phyloP scores from a whole-genome alignment of 768 basidiomycete species.

The Inosperma sp. region DNA sequence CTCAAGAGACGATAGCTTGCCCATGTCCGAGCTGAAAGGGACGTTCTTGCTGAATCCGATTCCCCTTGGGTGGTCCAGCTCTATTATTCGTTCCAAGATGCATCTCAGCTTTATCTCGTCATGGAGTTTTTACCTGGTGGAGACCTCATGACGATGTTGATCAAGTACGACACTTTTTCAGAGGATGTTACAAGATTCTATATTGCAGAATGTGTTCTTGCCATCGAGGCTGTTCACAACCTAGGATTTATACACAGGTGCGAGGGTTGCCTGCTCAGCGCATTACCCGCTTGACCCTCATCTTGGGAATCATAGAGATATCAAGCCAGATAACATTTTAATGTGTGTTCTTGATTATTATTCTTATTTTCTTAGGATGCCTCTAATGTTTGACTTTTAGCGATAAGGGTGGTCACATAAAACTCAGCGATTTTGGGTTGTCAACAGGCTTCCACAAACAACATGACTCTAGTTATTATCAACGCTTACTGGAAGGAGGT shows the following conservation, averaged over 20 bases:
- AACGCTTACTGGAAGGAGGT: slow-evolving; percentile 73
- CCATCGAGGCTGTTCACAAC: slow-evolving; percentile 96
- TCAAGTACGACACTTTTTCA: slow-evolving; percentile 98
- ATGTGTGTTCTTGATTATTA: slow-evolving; percentile 37
- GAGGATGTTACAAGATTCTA: slow-evolving; percentile 98
- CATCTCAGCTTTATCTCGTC: slow-evolving; percentile 87
- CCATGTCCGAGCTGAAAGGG: slow-evolving; percentile 96
- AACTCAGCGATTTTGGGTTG: slow-evolving; percentile 96
- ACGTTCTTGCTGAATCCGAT: slow-evolving; percentile 93
- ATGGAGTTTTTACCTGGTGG: slow-evolving; percentile 99
- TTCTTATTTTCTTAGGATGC: background rate
- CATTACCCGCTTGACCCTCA: background rate
- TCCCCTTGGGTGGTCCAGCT: slow-evolving; percentile 96
- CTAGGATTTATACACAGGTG: slow-evolving; percentile 97
- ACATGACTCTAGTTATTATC: slow-evolving; percentile 94
- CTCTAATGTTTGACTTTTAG: slow-evolving; percentile 22
- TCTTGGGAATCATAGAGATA: slow-evolving; percentile 69
- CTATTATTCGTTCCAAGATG: slow-evolving; percentile 97
- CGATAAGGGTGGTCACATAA: slow-evolving; percentile 95
- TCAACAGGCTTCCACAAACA: slow-evolving; percentile 99
- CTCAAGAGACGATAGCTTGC: slow-evolving; percentile 58
- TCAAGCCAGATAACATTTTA: slow-evolving; percentile 94
- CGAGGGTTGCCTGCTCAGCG: slow-evolving; percentile 17
- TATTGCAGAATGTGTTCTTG: slow-evolving; percentile 96
- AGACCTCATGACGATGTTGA: slow-evolving; percentile 99